A percentile compares a stretch with the other conserved stretches of the same genome.
These are phyloP conservation scores for Euphrasia confusa DNA, from an alignment of 257 asterid species.

Conservation along the genomic window DNA sequence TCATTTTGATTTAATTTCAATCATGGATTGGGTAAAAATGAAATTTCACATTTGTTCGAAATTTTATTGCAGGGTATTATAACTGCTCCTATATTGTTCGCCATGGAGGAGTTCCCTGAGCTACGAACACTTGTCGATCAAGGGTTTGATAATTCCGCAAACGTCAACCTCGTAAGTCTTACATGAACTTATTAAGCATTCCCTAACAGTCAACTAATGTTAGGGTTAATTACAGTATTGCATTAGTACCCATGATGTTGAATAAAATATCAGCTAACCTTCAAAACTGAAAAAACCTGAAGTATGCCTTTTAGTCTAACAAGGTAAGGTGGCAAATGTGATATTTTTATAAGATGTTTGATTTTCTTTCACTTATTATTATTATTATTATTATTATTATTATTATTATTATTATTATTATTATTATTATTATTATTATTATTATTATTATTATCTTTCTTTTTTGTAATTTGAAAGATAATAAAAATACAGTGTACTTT, in stretches of 20 bases:
- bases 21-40: background rate
- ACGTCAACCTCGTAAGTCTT: conserved; percentile 67
- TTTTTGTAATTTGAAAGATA: background rate
- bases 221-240: background rate
- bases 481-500: no score
- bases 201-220: background rate
- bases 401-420: no score
- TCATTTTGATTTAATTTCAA: background rate
- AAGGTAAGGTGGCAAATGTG: background rate
- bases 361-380: background rate
- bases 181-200: conserved; percentile 6
- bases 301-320: no score
- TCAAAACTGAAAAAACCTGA: no score
- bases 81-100: conserved; percentile 91
- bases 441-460: no score
- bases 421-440: no score
- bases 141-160: conserved; percentile 70
- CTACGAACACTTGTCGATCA: conserved; percentile 53
- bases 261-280: background rate
- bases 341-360: background rate
- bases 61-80: conserved; percentile 56
- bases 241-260: background rate
- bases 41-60: background rate
- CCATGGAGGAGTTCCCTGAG: conserved; percentile 89
- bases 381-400: no score